Evolutionary conservation across 2,329 filamentous ascomycete genomes (phyloP), one percentile per base, ranked within the genome.

Genomic region (Fusarium tupiense): DNA sequence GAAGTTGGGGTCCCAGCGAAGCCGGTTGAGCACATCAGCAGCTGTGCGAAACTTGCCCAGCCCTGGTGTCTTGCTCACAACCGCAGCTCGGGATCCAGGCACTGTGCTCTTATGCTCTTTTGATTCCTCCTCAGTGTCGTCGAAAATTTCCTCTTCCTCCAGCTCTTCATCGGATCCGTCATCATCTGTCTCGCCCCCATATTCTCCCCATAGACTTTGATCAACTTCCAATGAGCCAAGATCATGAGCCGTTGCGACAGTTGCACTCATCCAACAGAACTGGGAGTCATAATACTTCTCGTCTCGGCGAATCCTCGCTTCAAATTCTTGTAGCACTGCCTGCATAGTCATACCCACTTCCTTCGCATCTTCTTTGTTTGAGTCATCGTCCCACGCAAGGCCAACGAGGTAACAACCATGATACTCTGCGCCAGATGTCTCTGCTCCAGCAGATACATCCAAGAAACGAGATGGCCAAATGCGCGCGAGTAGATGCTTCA

Each of bases 391-490:
- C 77, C 78, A 80, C 17, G 85, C 83, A 19, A 93, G 82, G 1
- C 91, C 91, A 26, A 92, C 84, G 6, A 93, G 84, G 77, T 92
- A 92, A 70, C 85, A 89, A 7, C 89, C 89, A 43, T 90, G 85
- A 71, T 90, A 91, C 67, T 91, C 89, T 2, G 78, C 76, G 19
- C 76, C 78, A 2, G 78, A 71, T 20, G 75, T 79, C 2, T 82
- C 72, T 12, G 75, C 71, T 8, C 67, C 70, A 33, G 61, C 64
- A 2, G 69, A 63, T 5, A 71, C 57, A 37, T 85, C 83, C 11
- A 87, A 84, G 68, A 92, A 92, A 16, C 89, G 85, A 12, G 85
- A 87, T 4, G 91, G 91, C 91, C 91, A 93, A 29, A 92, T 89
- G 26, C 89, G 86, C 4, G 88, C 85, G 53, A 87, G 81, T 8